Conservation (phyloP, 345 rosid species). For the Lagerstroemia speciosa region DNA sequence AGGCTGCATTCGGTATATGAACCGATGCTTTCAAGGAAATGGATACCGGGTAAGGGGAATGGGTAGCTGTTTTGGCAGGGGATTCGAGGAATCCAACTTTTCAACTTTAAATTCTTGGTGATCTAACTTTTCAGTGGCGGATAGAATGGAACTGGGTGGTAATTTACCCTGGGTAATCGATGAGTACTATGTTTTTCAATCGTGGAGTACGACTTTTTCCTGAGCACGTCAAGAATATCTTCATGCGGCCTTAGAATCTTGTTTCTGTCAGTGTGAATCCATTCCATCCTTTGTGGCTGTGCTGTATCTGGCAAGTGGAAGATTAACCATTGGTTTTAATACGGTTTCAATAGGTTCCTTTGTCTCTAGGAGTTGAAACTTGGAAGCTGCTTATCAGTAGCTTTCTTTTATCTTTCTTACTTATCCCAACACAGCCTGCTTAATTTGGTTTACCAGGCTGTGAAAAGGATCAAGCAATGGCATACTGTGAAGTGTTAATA, state of each 20-base stretch:
- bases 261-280: background rate
- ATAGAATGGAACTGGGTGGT: background rate
- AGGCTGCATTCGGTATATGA: background rate
- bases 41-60: background rate
- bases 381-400: background rate
- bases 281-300: background rate
- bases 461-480: background rate
- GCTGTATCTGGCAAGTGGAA: background rate
- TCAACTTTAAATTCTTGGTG: background rate
- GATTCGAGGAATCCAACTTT: background rate
- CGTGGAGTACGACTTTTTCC: background rate
- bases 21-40: background rate
- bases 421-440: background rate
- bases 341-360: background rate
- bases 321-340: background rate
- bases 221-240: background rate
- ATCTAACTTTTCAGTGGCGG: background rate
- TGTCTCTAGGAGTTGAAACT: too few species aligned
- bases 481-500: background rate
- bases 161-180: background rate
- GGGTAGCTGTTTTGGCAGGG: background rate
- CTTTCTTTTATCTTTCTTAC: background rate
- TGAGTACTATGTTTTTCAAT: too few species aligned
- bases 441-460: too few species aligned
- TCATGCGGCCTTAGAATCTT: background rate